A percentile compares a stretch with the other conserved stretches of the same genome.
phyloP scores from a whole-genome alignment of 768 basidiomycete species.

The Myochromella boudieri region DNA sequence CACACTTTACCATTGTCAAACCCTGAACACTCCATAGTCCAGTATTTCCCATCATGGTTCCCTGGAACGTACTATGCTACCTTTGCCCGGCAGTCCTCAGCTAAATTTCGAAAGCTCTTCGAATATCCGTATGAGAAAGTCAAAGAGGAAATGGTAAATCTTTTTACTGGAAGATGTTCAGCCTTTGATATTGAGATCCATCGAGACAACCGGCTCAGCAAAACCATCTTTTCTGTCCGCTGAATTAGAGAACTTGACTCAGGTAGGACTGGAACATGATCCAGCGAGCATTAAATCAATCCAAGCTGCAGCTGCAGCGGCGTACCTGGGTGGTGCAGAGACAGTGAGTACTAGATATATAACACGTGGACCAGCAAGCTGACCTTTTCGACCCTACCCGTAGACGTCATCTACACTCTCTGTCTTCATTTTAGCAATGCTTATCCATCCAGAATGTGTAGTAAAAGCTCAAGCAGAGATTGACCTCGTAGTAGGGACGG shows the following conservation, averaged over 20 bases:
- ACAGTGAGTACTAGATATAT: background rate
- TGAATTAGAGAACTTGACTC: conserved; percentile 15
- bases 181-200: conserved; percentile 8
- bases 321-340: conserved; percentile 30
- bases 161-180: background rate
- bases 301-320: conserved; percentile 17
- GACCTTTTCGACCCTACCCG: background rate
- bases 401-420: conserved; percentile 29
- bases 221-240: conserved; percentile 21
- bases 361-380: background rate
- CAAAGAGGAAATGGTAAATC: conserved; percentile 11
- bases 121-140: conserved; percentile 9
- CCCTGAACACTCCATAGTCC: background rate
- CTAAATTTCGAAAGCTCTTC: background rate
- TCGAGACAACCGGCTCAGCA: conserved; percentile 19
- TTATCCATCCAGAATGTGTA: conserved; percentile 34
- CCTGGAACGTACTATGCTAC: conserved; percentile 13
- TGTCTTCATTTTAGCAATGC: conserved; percentile 39
- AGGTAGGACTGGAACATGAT: background rate
- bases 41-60: conserved; percentile 14
- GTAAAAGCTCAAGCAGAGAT: conserved; percentile 41
- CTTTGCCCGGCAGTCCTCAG: conserved; percentile 2
- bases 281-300: conserved; percentile 14
- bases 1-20: background rate
- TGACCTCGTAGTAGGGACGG: conserved; percentile 33